Percentiles rank a stretch among this genome's conserved stretches.
Conservation (phyloP, 83 land plant species). For the Picea abies region DNA sequence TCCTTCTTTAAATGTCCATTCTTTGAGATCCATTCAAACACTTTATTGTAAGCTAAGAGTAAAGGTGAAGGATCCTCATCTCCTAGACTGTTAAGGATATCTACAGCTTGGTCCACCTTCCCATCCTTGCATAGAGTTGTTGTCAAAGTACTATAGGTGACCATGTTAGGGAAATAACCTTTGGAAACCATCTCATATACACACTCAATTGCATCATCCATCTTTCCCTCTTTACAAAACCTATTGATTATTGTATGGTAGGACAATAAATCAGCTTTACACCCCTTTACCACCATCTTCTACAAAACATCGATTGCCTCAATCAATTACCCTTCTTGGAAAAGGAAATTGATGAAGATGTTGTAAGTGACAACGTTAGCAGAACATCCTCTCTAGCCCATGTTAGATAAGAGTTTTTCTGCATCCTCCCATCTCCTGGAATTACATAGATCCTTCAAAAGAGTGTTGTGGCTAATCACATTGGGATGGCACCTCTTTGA, state of each 20-base stretch:
- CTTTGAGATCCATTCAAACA: slow-evolving; percentile 5
- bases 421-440: slow-evolving; percentile 66
- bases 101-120: slow-evolving; percentile 3
- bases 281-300: background rate
- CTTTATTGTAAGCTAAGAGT: slow-evolving; percentile 5
- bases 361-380: slow-evolving; percentile 49
- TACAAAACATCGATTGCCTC: background rate
- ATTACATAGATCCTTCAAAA: slow-evolving; percentile 48
- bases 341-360: slow-evolving; percentile 13
- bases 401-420: slow-evolving; percentile 41
- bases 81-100: background rate
- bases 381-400: slow-evolving; percentile 45
- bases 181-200: slow-evolving; percentile 49
- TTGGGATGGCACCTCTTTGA: slow-evolving; percentile 49
- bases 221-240: slow-evolving; percentile 56
- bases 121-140: slow-evolving; percentile 17
- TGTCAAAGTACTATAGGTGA: slow-evolving; percentile 11
- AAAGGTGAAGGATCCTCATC: background rate
- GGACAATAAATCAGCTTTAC: slow-evolving; percentile 23
- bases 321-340: background rate
- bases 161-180: slow-evolving; percentile 22
- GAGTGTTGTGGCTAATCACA: slow-evolving; percentile 46
- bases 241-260: slow-evolving; percentile 57
- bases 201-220: slow-evolving; percentile 55
- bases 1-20: background rate